A percentile compares a stretch with the other conserved stretches of the same genome.
These are phyloP conservation scores for Salix exigua DNA, from an alignment of 345 rosid genomes.

Conservation along the genomic window DNA sequence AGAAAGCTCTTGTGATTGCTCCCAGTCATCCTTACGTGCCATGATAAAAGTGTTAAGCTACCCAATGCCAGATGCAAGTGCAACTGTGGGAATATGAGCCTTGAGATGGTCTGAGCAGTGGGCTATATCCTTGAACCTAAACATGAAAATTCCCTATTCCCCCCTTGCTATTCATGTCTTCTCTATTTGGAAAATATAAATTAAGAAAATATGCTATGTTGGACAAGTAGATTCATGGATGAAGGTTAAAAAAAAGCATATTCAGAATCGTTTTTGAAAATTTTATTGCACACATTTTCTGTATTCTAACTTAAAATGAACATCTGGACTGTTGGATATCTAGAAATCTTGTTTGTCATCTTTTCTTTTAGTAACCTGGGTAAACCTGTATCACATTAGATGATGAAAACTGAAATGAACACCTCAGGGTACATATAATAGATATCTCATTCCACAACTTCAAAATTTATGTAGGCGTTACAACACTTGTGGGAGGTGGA, in stretches of 20 bases:
- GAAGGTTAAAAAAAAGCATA: not conserved
- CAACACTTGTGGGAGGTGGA: conserved; percentile 94
- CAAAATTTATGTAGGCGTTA: conserved; percentile 55
- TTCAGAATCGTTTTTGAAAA: not conserved
- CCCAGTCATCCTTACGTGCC: not conserved
- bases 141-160: not conserved
- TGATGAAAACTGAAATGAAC: not conserved
- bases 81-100: not conserved
- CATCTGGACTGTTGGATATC: not conserved
- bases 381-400: not conserved
- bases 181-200: not conserved
- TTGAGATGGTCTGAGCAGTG: not conserved
- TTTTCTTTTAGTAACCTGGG: not conserved
- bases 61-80: not conserved
- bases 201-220: not conserved
- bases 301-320: not conserved
- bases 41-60: not conserved
- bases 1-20: not conserved
- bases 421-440: not conserved
- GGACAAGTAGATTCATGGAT: not conserved
- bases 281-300: not conserved
- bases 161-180: not conserved
- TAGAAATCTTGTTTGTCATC: not conserved
- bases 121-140: not conserved
- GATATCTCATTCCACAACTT: conserved; percentile 9